Evolutionary conservation across 2,329 filamentous ascomycete species (phyloP), one percentile per base, ranked within the genome.

Genomic region (Myriosclerotinia curreyana): DNA sequence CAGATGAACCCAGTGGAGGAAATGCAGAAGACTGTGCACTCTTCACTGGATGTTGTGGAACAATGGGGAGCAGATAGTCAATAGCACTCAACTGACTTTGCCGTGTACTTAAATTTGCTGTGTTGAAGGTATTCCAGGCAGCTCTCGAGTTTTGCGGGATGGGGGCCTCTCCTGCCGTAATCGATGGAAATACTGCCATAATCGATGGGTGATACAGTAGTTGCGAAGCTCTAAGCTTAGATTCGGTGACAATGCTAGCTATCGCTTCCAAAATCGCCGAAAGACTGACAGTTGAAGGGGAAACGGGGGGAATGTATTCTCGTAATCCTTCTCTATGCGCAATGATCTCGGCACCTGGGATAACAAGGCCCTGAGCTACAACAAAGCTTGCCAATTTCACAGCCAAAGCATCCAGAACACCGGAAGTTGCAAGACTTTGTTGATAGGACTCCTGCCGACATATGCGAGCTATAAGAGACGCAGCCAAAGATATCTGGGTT

Each of bases 321-420:
- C 80, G 75, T 42, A 87, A 73, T 9, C 83, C 83, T 63, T 87
- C 81, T 38, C 79, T 77, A n/a, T 79, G 77, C 38, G 83, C 80
- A 52, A 82, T 74, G 2, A 80, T 73, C 61, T 87, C 85, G 5
- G 87, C 84, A 2, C 83, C 83, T 0, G 88, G 87, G 44, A 90
- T 76, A n/a, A 91, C 86, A 67, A 87, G 83, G 12, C 88, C 89
- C 66, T 86, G 82, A 7, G 83, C 80, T 2, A 90, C 86, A 50
- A 89, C 84, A 72, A 90, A 89, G 64, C 82, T 86, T 60, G 85
- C 91, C 65, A 98, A 77, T 69, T 87, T 87, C 6, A 86, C 82
- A 34, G 91, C 89, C 36, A 98, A 81, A 15, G 88, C 84, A 76
- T 96, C 91, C 42, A 98, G 79, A 34, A 96, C 82, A 7, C 91